Conservation (phyloP, 1,284 basidiomycete species). For the Moesziomyces sp. region DNA sequence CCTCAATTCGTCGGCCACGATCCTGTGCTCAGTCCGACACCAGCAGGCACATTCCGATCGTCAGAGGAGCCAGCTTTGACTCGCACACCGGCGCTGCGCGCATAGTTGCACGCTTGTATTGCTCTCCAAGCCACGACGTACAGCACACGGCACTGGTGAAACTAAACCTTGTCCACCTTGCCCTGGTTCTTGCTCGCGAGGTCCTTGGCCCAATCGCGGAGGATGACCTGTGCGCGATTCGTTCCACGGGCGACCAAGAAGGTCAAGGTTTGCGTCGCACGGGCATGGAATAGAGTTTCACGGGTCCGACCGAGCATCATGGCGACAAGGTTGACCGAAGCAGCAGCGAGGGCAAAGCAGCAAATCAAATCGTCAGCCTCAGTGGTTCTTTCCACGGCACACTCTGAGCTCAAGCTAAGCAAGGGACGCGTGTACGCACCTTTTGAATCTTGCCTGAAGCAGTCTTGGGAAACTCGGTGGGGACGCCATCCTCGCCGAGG, state of each 20-base stretch:
- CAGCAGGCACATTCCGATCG: too few relatives aligned
- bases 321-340: conserved; percentile 16
- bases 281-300: conserved; percentile 6
- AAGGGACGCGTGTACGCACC: conserved; percentile 69
- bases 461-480: conserved; percentile 80
- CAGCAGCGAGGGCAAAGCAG: conserved; percentile 16
- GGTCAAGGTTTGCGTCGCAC: conserved; percentile 7
- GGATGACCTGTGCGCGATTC: conserved; percentile 66
- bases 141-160: neutral
- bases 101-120: neutral
- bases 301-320: conserved; percentile 12
- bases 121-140: neutral
- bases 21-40: too few relatives aligned
- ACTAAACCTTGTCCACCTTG: conserved; percentile 37
- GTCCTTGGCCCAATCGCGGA: conserved; percentile 69
- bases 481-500: conserved; percentile 75
- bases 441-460: conserved; percentile 89
- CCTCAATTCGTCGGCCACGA: too few relatives aligned
- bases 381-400: neutral
- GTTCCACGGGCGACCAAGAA: neutral
- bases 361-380: conserved; percentile 1
- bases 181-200: conserved; percentile 38
- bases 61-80: too few relatives aligned
- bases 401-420: neutral
- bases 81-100: neutral